Percentiles rank a stretch among this genome's conserved stretches.
Conservation (phyloP, 2,329 filamentous ascomycete species). For the Raffaelea deltoideospora region DNA sequence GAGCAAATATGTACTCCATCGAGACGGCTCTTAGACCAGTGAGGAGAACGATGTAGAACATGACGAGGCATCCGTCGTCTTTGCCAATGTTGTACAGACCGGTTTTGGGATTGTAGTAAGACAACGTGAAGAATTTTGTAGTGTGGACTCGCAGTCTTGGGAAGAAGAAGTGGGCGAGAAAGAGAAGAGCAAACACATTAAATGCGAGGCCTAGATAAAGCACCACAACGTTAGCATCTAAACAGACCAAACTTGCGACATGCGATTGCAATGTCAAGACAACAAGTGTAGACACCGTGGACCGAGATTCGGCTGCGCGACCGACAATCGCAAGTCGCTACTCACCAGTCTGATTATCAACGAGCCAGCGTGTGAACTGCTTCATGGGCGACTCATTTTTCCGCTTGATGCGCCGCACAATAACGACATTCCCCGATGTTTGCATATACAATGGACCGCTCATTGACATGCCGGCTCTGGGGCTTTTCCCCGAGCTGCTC, state of each 20-base stretch:
- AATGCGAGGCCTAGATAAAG: conserved; percentile 58
- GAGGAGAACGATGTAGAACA: conserved; percentile 68
- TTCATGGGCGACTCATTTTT: conserved; percentile 48
- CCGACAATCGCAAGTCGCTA: conserved; percentile 8
- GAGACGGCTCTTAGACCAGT: conserved; percentile 69
- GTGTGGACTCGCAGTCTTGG: conserved; percentile 66
- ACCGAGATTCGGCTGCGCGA: too few relatives aligned
- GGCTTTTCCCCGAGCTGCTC: conserved; percentile 9
- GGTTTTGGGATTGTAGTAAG: conserved; percentile 58
- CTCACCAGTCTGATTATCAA: conserved; percentile 69
- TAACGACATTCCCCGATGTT: conserved; percentile 34
- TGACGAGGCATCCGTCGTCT: conserved; percentile 66
- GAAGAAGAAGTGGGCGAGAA: conserved; percentile 68
- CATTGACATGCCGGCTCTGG: conserved; percentile 26
- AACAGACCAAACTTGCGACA: too few relatives aligned
- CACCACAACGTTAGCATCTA: not conserved
- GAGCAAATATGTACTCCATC: conserved; percentile 79
- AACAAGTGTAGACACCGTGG: too few relatives aligned
- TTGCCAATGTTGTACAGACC: conserved; percentile 61
- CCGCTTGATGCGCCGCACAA: conserved; percentile 41
- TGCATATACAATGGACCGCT: conserved; percentile 45
- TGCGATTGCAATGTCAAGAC: too few relatives aligned
- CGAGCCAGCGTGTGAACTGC: conserved; percentile 51
- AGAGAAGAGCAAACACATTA: conserved; percentile 71
- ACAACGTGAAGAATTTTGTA: conserved; percentile 76